These are phyloP conservation scores for Yarrowia osloensis DNA, from an alignment of 805 yeast genomes.

Conservation along the genomic window DNA sequence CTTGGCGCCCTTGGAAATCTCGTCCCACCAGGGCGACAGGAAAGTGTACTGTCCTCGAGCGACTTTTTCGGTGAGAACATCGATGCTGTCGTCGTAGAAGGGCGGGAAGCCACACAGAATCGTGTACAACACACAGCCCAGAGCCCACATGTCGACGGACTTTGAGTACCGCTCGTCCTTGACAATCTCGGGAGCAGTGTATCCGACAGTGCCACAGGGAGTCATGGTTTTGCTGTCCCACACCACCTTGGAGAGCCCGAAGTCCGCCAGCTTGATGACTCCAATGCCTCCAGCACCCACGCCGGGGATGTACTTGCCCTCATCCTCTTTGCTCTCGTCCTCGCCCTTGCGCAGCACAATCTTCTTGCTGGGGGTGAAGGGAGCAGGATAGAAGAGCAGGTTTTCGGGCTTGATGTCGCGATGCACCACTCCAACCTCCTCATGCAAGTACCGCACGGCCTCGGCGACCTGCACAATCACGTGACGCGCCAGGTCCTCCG, in stretches of 20 bases:
- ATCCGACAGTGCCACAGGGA: constrained; percentile 98
- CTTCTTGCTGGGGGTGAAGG: constrained; percentile 45
- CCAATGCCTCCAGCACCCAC: constrained; percentile 95
- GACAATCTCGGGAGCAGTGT: constrained; percentile 97
- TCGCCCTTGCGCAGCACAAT: constrained; percentile 45
- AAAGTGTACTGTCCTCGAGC: constrained; percentile 79
- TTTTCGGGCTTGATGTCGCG: constrained; percentile 84
- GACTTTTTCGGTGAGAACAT: constrained; percentile 71
- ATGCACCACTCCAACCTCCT: constrained; percentile 70
- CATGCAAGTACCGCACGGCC: constrained; percentile 70
- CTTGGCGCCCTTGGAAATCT: constrained; percentile 68
- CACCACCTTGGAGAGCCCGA: constrained; percentile 89
- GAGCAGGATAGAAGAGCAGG: constrained; percentile 61
- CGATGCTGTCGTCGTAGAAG: constrained; percentile 82
- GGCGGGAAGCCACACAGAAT: constrained; percentile 97
- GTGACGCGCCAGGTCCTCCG: constrained; percentile 71
- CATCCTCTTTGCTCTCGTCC: constrained; percentile 64
- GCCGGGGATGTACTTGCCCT: constrained; percentile 78
- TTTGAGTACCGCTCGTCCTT: constrained; percentile 89
- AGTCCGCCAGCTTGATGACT: constrained; percentile 85
- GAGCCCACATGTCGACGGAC: constrained; percentile 98
- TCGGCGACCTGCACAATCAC: constrained; percentile 70
- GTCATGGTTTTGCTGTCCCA: constrained; percentile 89
- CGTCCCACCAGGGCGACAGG: constrained; percentile 88
- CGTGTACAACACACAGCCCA: constrained; percentile 94